Evolutionary conservation across 306 rosid species (phyloP), one percentile per base, ranked within the genome.

Genomic region (Delonix regia): DNA sequence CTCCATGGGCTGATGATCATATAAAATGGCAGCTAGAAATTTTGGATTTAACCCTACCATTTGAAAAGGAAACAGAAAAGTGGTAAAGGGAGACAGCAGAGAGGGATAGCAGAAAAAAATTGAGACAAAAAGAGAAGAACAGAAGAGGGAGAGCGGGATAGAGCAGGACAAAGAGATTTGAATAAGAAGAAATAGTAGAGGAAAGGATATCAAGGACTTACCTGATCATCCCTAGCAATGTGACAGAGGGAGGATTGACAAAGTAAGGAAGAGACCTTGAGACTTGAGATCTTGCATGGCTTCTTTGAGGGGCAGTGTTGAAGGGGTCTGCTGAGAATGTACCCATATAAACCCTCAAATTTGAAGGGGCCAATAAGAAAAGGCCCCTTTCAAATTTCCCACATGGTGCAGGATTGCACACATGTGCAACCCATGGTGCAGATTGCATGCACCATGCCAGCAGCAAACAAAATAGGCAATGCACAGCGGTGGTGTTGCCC

Each of bases 291-390:
- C 69, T 34, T 22, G 7, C 18, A 8, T 63, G 49, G 28, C 30
- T 64, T 64, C 70, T 64, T 38, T 64, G 28, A 64, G 18, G 25
- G 69, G 69, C 69, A 18, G 15, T 34, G 25, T 63, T 33, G 41
- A 28, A 61, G 68, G 45, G 69, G 7, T 36, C 47, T 41, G 39
- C 9, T 63, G 16, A 62, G 47, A 39, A 38, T 36, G 27, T 4
- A 64, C 16, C 9, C 18, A 38, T 38, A 64, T n/a, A 38, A n/a
- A 10, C 18, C 45, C 69, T 9, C 69, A 63, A 34, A 33, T 63
- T 33, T 63, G 69, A 63, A 63, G 66, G 66, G 25, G 39, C 69
- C 69, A 34, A 41, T 18, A 7, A 34, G 11, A 44, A 64, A 19
- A 9, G 18, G 70, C 18, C 53, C 19, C 47, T 22, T 64, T 64